phyloP scores from a whole-genome alignment of 192 early-diverging fungal species.

The Linderina pennispora region DNA sequence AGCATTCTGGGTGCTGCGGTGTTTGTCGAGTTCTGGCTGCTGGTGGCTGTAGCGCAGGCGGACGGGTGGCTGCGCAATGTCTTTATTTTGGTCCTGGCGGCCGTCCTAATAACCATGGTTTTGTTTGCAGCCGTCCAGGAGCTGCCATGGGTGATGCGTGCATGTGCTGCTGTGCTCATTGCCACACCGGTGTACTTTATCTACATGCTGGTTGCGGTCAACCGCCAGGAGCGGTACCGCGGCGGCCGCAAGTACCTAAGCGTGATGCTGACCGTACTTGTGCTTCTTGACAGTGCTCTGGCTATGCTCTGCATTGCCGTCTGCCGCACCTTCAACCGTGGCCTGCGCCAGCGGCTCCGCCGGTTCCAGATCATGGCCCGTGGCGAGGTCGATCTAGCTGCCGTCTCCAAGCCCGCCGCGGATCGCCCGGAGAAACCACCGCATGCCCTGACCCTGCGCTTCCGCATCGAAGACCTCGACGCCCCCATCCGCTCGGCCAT shows the following conservation, averaged over 20 bases:
- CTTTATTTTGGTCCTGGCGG: slow-evolving; percentile 3
- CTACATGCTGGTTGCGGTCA: slow-evolving; percentile 29
- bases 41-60: slow-evolving; percentile 44
- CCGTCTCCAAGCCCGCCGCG: background rate
- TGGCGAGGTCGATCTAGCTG: slow-evolving; percentile 17
- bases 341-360: slow-evolving; percentile 19
- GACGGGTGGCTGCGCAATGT: slow-evolving; percentile 14
- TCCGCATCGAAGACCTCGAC: too few relatives aligned
- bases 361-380: slow-evolving; percentile 24
- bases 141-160: slow-evolving; percentile 28
- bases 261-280: slow-evolving; percentile 14
- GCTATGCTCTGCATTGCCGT: slow-evolving; percentile 5
- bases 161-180: slow-evolving; percentile 7
- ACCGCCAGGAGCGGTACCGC: slow-evolving; percentile 1
- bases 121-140: slow-evolving; percentile 27
- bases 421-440: background rate
- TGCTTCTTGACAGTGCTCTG: slow-evolving; percentile 13
- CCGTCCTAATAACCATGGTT: slow-evolving; percentile 10
- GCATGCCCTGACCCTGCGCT: too few relatives aligned
- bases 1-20: slow-evolving; percentile 22
- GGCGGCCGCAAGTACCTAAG: slow-evolving; percentile 12
- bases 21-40: slow-evolving; percentile 38
- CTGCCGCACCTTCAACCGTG: slow-evolving; percentile 15
- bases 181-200: slow-evolving; percentile 23
- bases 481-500: too few relatives aligned